A percentile compares a stretch with the other conserved stretches of the same genome.
Conservation (phyloP, 176 grass and related monocot genomes). For the Thalia dealbata region DNA sequence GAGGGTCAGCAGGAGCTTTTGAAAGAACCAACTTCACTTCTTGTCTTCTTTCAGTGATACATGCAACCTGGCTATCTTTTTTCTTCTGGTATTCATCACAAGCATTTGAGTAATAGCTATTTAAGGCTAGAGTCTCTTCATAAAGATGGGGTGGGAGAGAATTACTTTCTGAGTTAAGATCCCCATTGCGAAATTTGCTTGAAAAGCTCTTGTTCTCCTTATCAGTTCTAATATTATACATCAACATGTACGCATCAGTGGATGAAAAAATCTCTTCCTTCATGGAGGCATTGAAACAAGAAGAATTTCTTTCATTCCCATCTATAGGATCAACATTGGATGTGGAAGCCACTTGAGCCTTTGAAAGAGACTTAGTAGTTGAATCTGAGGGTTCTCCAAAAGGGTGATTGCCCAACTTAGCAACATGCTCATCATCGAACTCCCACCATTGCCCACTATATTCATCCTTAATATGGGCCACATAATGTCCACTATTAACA, state of each 20-base stretch:
- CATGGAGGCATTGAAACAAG: slow-evolving; percentile 6
- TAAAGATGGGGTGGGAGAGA: slow-evolving; percentile 55
- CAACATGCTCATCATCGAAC: slow-evolving; percentile 97
- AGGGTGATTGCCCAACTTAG: slow-evolving; percentile 74
- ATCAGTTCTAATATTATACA: slow-evolving; percentile 60
- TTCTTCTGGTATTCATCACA: slow-evolving; percentile 63
- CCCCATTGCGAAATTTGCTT: neutral
- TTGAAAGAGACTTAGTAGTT: slow-evolving; percentile 47
- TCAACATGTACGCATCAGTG: slow-evolving; percentile 98
- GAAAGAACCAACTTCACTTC: slow-evolving; percentile 80
- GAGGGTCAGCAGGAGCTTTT: slow-evolving; percentile 50
- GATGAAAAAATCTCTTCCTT: slow-evolving; percentile 67
- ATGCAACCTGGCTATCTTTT: slow-evolving; percentile 56
- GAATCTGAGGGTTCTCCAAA: slow-evolving; percentile 67
- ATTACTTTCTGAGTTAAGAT: slow-evolving; percentile 18
- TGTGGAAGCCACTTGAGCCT: slow-evolving; percentile 26
- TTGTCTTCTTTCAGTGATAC: slow-evolving; percentile 59
- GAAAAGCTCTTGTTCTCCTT: slow-evolving; percentile 31
- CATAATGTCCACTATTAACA: slow-evolving; percentile 97
- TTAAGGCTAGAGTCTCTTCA: slow-evolving; percentile 58
- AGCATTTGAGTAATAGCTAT: slow-evolving; percentile 45
- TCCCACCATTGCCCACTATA: slow-evolving; percentile 87
- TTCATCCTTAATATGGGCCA: slow-evolving; percentile 97
- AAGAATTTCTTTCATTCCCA: slow-evolving; percentile 22
- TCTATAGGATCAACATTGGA: slow-evolving; percentile 25